Evolutionary conservation across 345 rosid genomes (phyloP).

Genomic region (Syzygium aromaticum): DNA sequence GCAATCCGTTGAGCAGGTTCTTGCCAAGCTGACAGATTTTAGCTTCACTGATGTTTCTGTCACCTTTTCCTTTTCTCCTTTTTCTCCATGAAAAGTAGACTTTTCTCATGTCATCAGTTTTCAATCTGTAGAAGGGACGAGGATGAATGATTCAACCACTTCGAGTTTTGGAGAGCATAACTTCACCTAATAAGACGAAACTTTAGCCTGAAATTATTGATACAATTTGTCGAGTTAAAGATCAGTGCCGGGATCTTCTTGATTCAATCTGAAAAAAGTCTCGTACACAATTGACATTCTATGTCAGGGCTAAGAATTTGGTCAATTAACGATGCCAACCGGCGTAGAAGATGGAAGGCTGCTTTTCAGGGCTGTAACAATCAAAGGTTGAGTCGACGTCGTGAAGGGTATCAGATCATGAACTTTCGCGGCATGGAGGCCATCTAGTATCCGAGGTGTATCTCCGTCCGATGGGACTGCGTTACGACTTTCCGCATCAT

Average conservation of each 20-base stretch:
- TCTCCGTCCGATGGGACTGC: neutral
- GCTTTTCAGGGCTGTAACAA: neutral
- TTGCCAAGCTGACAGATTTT: neutral
- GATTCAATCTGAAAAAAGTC: neutral
- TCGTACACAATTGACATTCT: neutral
- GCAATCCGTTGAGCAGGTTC: neutral
- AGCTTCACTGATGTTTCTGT: neutral
- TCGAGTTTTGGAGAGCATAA: neutral
- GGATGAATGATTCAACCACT: neutral
- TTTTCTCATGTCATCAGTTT: neutral
- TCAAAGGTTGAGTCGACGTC: neutral
- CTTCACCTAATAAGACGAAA: neutral
- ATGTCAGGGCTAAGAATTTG: neutral
- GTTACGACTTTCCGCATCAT: neutral
- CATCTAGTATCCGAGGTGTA: neutral
- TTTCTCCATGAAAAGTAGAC: neutral
- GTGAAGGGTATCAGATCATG: neutral
- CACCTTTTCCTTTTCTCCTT: neutral
- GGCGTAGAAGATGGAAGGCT: neutral
- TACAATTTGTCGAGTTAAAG: neutral
- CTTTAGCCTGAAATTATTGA: neutral
- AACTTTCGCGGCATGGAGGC: neutral
- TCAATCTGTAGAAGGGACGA: neutral
- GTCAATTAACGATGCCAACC: rapidly evolving
- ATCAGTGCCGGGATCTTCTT: neutral